Base-by-base conservation (phyloP, 225 moss, liverwort and hornwort genomes). In the Pseudisothecium myosuroides region DNA sequence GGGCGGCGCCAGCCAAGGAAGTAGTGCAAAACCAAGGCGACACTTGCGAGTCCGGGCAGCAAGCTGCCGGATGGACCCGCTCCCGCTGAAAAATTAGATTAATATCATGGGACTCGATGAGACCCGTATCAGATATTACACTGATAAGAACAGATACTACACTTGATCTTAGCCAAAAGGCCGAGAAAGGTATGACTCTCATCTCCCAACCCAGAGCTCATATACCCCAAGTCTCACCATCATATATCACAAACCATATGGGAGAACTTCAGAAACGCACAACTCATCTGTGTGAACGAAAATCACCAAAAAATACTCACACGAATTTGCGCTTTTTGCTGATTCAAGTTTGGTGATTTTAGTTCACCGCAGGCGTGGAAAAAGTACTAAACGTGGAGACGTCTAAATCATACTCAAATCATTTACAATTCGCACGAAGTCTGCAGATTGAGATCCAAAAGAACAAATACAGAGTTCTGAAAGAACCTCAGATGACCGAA, bases 111-210 rank as follows among this genome's bases (percentile, higher is more conserved):
- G 89, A 81, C 43, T 91, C 94, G 79, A 91, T 95, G 95, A 93
- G 77, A 87, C 92, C 92, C 92, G 89, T 95, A 93, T 92, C 95
- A 97, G 94, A 95, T 95, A 96, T 92, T 92, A 94, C 93, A 95
- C 96, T 95, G 95, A 95, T 93, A 96, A 94, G 95, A 96, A 94
- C 95, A 96, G 94, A 95, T 94, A 95, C 96, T 95, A 95, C 95
- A 94, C 95, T 93, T 94, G 93, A 93, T 96, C 96, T 96, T 95
- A 95, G 95, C 95, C 97, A 95, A 95, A 93, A 95, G 95, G 96
- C 93, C 93, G 93, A 96, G 95, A 94, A 96, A 93, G 95, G 92
- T 95, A 94, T 93, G 8, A 67, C 0, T 17, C 17, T 0, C 0
- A 0, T 0, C 0, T 1, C 0, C 2, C 8, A 14, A 1, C 18